These are phyloP conservation scores for Microsporum ferrugineum DNA, from an alignment of 2,329 filamentous ascomycete species.

Conservation along the genomic window DNA sequence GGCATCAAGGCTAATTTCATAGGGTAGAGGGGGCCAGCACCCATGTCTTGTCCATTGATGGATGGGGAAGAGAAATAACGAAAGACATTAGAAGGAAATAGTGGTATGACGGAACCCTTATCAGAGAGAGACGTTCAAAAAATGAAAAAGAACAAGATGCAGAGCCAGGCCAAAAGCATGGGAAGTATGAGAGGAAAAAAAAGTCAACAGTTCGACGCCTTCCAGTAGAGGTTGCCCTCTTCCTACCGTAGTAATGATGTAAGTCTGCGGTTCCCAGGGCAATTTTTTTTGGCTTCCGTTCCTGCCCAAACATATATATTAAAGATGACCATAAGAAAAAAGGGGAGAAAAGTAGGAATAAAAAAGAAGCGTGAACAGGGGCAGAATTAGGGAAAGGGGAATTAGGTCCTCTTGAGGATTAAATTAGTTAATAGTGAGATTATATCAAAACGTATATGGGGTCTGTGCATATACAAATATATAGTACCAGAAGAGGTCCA, in stretches of 20 bases:
- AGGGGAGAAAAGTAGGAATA: neutral
- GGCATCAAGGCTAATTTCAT: neutral
- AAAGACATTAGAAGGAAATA: neutral
- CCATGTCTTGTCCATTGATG: neutral
- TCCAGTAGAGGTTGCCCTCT: slow-evolving; percentile 9
- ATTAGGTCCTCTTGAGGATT: neutral
- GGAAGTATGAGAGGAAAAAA: neutral
- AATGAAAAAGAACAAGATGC: neutral
- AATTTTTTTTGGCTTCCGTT: neutral
- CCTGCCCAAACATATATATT: neutral
- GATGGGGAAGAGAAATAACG: neutral
- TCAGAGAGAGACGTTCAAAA: neutral
- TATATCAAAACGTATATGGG: neutral
- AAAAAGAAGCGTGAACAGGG: neutral
- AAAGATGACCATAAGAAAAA: neutral
- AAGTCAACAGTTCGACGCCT: slow-evolving; percentile 3
- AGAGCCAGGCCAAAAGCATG: slow-evolving; percentile 1
- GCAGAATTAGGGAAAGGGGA: neutral
- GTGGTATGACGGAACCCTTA: neutral
- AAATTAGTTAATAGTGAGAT: neutral
- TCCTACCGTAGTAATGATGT: slow-evolving; percentile 2
- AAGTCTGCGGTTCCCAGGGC: slow-evolving; percentile 1
- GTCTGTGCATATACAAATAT: neutral
- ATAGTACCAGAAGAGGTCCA: neutral
- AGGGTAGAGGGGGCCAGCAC: neutral